Conservation (phyloP, 139 green algal genomes). For the Edaphochlamys debaryana region DNA sequence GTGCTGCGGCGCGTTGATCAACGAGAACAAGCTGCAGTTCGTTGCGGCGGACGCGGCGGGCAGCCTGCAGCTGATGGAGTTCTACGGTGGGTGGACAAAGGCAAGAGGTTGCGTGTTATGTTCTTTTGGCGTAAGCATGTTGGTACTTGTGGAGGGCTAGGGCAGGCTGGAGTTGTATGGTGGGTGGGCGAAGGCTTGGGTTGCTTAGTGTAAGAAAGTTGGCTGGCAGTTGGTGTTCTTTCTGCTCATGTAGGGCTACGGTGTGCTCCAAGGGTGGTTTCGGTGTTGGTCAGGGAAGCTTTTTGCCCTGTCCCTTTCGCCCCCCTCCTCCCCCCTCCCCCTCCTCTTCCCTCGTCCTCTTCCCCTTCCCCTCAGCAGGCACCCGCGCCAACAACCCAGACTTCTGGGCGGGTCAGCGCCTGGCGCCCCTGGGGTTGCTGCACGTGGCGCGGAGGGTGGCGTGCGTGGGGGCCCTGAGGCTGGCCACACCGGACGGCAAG, state of each 20-base stretch:
- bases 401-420: conserved; percentile 66
- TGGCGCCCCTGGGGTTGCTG: conserved; percentile 61
- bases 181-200: too few species aligned
- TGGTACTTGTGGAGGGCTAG: background rate
- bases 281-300: too few species aligned
- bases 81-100: conserved; percentile 17
- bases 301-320: too few species aligned
- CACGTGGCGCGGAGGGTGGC: conserved; percentile 51
- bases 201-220: too few species aligned
- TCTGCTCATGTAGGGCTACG: too few species aligned
- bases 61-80: conserved; percentile 44
- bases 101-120: too few species aligned
- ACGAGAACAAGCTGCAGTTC: conserved; percentile 63
- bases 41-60: conserved; percentile 41
- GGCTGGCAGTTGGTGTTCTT: too few species aligned
- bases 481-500: conserved; percentile 40
- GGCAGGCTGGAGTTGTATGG: background rate
- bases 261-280: too few species aligned
- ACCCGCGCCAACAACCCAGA: conserved; percentile 45
- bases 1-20: conserved; percentile 81
- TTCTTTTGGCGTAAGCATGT: too few species aligned
- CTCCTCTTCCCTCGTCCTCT: too few species aligned
- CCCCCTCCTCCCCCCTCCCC: too few species aligned
- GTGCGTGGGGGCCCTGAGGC: conserved; percentile 14
- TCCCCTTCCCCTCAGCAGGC: background rate